Evolutionary conservation across 176 grass and related monocot species (phyloP).

Genomic region (Chrysopogon serrulatus): DNA sequence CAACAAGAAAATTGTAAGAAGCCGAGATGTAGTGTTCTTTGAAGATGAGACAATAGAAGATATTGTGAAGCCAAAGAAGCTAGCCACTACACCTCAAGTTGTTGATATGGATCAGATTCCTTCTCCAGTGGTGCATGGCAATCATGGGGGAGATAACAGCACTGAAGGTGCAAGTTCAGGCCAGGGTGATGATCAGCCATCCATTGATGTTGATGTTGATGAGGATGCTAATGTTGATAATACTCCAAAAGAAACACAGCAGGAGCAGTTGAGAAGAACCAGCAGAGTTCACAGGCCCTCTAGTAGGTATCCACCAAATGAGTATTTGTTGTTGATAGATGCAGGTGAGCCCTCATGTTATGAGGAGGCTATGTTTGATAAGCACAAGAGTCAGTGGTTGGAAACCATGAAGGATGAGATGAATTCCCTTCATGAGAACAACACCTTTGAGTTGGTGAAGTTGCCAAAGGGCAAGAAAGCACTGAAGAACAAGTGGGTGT

Average conservation of each 20-base stretch:
- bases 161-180: not conserved
- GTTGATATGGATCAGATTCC: too few relatives aligned
- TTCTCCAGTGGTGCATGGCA: too few relatives aligned
- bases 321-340: not conserved
- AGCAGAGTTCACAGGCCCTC: not conserved
- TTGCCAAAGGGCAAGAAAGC: not conserved
- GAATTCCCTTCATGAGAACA: not conserved
- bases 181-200: not conserved
- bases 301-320: not conserved
- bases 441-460: not conserved
- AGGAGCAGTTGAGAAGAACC: not conserved
- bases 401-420: constrained; percentile 18
- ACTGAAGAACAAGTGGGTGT: constrained; percentile 17
- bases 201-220: not conserved
- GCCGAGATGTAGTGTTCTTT: not conserved
- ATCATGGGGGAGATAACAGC: too few relatives aligned
- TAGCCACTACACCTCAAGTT: too few relatives aligned
- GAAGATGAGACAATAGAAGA: too few relatives aligned
- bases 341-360: not conserved
- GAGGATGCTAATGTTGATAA: not conserved
- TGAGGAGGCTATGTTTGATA: not conserved
- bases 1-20: not conserved
- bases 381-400: not conserved
- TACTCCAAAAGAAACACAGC: not conserved
- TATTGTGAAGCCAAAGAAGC: too few relatives aligned